Conservation (phyloP, 306 rosid genomes). For the Rubus parviflorus region DNA sequence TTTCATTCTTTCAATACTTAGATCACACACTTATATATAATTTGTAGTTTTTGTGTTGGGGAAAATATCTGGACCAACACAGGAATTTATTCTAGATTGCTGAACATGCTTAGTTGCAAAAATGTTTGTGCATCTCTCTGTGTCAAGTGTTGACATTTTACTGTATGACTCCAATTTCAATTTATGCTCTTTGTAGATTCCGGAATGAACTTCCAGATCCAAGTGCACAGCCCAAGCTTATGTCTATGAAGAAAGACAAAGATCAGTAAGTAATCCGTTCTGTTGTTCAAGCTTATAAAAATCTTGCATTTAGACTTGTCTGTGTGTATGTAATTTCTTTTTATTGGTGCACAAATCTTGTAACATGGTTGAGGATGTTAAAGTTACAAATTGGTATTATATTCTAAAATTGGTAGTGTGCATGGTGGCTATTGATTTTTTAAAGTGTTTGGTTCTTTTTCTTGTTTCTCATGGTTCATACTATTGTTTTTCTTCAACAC, state of each 20-base stretch:
- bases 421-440: slow-evolving; percentile 11
- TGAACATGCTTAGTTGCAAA: neutral
- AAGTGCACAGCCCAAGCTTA: slow-evolving; percentile 96
- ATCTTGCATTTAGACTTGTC: slow-evolving; percentile 9
- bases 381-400: neutral
- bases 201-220: slow-evolving; percentile 99
- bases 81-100: neutral
- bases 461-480: neutral
- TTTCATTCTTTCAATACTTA: neutral
- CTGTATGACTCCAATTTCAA: slow-evolving; percentile 33
- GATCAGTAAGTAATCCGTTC: slow-evolving; percentile 69
- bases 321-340: neutral
- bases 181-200: slow-evolving; percentile 54
- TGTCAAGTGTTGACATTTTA: slow-evolving; percentile 7
- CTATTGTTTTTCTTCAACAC: too few relatives aligned
- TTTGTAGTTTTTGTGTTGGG: neutral
- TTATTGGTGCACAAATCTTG: neutral
- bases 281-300: neutral
- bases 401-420: neutral
- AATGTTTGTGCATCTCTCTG: neutral
- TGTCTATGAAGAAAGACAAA: slow-evolving; percentile 81
- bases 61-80: neutral
- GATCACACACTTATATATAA: neutral
- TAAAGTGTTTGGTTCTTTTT: neutral
- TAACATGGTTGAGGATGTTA: neutral